phyloP scores from a whole-genome alignment of 176 grass and related monocot genomes.

The Pontederia crassipes region DNA sequence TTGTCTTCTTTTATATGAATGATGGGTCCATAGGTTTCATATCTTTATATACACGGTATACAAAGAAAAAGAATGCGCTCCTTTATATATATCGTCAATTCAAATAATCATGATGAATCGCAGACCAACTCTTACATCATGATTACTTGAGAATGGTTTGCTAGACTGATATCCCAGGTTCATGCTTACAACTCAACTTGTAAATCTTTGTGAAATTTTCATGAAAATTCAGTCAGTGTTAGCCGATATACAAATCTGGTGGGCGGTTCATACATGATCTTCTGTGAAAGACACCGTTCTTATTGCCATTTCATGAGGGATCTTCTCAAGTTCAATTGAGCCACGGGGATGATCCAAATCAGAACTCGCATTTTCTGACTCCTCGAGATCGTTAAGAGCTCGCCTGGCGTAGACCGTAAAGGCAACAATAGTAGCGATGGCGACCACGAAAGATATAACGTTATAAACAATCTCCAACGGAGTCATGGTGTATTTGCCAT shows the following conservation, averaged over 20 bases:
- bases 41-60: no score
- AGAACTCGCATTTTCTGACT: conserved; percentile 13
- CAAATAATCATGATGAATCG: no score
- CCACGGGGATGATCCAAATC: not conserved
- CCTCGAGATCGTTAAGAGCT: conserved; percentile 41
- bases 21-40: no score
- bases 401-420: conserved; percentile 71
- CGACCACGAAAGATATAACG: conserved; percentile 39
- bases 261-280: conserved; percentile 27
- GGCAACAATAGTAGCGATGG: conserved; percentile 41
- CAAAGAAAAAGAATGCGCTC: no score
- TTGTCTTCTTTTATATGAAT: no score
- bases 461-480: conserved; percentile 83
- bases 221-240: no score
- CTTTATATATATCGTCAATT: no score
- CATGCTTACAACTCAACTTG: no score
- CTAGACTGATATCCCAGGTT: no score
- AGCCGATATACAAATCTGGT: not conserved
- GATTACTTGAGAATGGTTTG: no score
- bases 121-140: no score
- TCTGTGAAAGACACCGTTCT: conserved; percentile 21
- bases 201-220: no score
- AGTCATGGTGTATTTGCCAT: conserved; percentile 58
- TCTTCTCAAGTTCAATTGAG: conserved; percentile 22
- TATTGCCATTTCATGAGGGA: conserved; percentile 29